phyloP scores from a whole-genome alignment of 768 basidiomycete genomes.

The Russula sp. region DNA sequence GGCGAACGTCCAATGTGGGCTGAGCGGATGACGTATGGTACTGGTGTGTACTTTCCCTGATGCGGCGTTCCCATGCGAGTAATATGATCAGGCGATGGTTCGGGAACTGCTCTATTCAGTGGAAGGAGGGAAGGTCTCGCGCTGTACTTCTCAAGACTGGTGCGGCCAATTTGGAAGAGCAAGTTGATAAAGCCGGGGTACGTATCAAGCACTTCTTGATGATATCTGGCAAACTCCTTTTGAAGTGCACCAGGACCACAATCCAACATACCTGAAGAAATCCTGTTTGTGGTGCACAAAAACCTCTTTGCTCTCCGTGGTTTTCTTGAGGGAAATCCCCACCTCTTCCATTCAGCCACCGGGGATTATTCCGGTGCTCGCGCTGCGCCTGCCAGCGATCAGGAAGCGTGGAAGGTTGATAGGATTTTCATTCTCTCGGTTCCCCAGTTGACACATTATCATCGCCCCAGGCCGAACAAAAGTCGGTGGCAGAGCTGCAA shows the following conservation, averaged over 20 bases:
- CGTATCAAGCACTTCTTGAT: slow-evolving; percentile 21
- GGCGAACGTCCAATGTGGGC: slow-evolving; percentile 81
- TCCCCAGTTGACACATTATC: slow-evolving; percentile 17
- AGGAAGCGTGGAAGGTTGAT: slow-evolving; percentile 84
- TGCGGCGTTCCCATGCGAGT: neutral
- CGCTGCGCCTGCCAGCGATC: slow-evolving; percentile 52
- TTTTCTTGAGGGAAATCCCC: slow-evolving; percentile 74
- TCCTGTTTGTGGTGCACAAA: slow-evolving; percentile 66
- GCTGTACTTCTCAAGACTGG: slow-evolving; percentile 77
- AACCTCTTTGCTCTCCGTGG: slow-evolving; percentile 73
- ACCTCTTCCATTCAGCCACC: slow-evolving; percentile 78
- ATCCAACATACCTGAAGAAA: slow-evolving; percentile 51
- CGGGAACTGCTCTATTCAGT: slow-evolving; percentile 74
- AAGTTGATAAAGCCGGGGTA: slow-evolving; percentile 66
- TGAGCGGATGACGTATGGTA: slow-evolving; percentile 71
- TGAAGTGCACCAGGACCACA: slow-evolving; percentile 11
- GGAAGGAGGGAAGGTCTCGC: slow-evolving; percentile 86
- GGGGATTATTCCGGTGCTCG: slow-evolving; percentile 59
- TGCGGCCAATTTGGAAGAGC: slow-evolving; percentile 83
- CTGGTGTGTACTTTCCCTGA: slow-evolving; percentile 38
- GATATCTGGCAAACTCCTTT: slow-evolving; percentile 6
- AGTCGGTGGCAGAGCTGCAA: slow-evolving; percentile 71
- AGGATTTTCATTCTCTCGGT: neutral
- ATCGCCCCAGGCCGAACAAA: slow-evolving; percentile 62
- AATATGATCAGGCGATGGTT: slow-evolving; percentile 26